Evolutionary conservation across 192 early-diverging fungal genomes (phyloP).

Genomic region (Linnemannia elongata): DNA sequence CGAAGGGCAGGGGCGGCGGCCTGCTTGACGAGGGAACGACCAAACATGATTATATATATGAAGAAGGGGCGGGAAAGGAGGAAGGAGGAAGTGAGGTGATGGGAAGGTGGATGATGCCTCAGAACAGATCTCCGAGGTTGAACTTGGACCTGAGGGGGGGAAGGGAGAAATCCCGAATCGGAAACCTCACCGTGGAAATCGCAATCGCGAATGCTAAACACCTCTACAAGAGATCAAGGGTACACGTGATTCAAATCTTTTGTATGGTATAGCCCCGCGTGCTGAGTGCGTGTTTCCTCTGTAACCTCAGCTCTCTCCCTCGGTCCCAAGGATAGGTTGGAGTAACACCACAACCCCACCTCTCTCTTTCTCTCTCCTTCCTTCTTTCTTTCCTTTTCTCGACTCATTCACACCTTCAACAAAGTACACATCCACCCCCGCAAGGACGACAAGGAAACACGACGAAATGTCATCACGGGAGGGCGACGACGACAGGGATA

Average conservation of each 20-base stretch:
- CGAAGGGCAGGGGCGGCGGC: slow-evolving; percentile 49
- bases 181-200: not conserved
- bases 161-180: not conserved
- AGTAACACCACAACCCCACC: not conserved
- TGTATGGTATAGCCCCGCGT: not conserved
- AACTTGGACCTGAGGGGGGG: not conserved
- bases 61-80: not conserved
- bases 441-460: not conserved
- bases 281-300: too few relatives aligned
- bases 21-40: slow-evolving; percentile 58
- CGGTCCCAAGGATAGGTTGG: not conserved
- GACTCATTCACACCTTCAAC: not conserved
- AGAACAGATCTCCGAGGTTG: slow-evolving; percentile 5
- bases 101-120: slow-evolving; percentile 5
- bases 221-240: too few relatives aligned
- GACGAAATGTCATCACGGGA: slow-evolving; percentile 1
- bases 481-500: slow-evolving; percentile 2
- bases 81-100: slow-evolving; percentile 2
- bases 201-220: not conserved
- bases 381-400: not conserved
- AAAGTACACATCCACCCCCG: not conserved
- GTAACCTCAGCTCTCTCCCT: not conserved
- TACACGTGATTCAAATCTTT: not conserved
- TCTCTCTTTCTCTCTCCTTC: not conserved
- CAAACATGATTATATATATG: slow-evolving; percentile 44